Conservation (phyloP, 2,329 filamentous ascomycete species). For the Elsinoe necatrix region DNA sequence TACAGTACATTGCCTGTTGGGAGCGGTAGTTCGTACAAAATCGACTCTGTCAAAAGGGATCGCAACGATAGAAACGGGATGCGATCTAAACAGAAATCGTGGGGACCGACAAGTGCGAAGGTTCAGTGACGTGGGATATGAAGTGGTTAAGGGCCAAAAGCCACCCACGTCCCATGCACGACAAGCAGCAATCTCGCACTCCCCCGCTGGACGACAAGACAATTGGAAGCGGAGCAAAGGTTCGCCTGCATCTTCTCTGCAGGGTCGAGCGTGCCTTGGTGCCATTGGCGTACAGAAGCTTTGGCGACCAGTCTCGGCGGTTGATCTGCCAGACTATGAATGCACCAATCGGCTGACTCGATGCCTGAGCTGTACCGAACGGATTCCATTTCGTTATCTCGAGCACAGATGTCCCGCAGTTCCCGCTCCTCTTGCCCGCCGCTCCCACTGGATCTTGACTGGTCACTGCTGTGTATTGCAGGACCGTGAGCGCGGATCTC, state of each 20-base stretch:
- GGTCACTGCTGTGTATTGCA: slow-evolving; percentile 11
- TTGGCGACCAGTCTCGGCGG: slow-evolving; percentile 14
- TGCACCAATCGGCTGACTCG: slow-evolving; percentile 13
- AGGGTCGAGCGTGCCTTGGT: slow-evolving; percentile 11
- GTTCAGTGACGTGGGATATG: slow-evolving; percentile 11
- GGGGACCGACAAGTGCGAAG: background rate
- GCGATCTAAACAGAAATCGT: slow-evolving; percentile 11
- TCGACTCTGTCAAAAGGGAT: slow-evolving; percentile 7
- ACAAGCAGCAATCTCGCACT: background rate
- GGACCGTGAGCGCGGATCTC: slow-evolving; percentile 11
- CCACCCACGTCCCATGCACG: slow-evolving; percentile 9
- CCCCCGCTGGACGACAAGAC: slow-evolving; percentile 13
- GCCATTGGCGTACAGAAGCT: slow-evolving; percentile 13
- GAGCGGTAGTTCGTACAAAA: background rate
- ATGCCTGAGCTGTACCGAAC: background rate
- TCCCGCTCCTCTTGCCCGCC: background rate
- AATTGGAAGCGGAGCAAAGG: slow-evolving; percentile 16
- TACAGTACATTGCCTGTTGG: background rate
- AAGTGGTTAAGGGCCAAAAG: slow-evolving; percentile 11
- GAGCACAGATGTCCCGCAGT: slow-evolving; percentile 7
- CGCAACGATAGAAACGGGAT: slow-evolving; percentile 7
- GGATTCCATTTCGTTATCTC: slow-evolving; percentile 15
- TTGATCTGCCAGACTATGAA: slow-evolving; percentile 5
- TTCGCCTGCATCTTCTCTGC: slow-evolving; percentile 16
- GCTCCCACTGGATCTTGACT: slow-evolving; percentile 1